These are phyloP conservation scores for Hapsidospora chrysogenum DNA, from an alignment of 495 filamentous ascomycete species.

Conservation along the genomic window DNA sequence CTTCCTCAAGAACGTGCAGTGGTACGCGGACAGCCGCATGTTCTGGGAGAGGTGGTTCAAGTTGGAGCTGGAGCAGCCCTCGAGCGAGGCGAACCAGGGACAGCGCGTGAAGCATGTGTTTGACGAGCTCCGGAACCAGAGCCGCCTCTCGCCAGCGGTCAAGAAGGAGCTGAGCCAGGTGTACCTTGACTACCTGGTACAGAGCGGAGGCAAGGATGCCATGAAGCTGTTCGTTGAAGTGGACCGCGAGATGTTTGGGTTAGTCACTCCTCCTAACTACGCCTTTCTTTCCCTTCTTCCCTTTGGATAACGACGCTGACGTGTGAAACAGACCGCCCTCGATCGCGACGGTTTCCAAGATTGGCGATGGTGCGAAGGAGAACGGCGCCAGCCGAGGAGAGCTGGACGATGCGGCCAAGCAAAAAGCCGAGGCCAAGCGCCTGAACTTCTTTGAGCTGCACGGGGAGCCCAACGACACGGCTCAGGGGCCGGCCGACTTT, in stretches of 20 bases:
- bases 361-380: constrained; percentile 34
- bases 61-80: constrained; percentile 79
- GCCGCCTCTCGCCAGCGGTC: constrained; percentile 43
- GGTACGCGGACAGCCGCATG: constrained; percentile 69
- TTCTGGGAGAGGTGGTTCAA: constrained; percentile 87
- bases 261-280: constrained; percentile 13
- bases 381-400: constrained; percentile 40
- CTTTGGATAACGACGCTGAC: no score
- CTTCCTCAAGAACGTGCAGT: constrained; percentile 67
- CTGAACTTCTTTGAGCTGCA: constrained; percentile 50
- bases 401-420: constrained; percentile 44
- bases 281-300: constrained; percentile 6
- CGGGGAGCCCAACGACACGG: constrained; percentile 25
- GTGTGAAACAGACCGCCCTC: constrained; percentile 37
- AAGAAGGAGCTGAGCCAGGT: constrained; percentile 63
- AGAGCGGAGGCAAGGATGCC: constrained; percentile 64
- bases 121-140: constrained; percentile 59
- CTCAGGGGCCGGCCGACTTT: constrained; percentile 23
- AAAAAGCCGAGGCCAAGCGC: constrained; percentile 45
- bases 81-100: constrained; percentile 36
- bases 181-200: constrained; percentile 75
- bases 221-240: constrained; percentile 75
- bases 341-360: constrained; percentile 25
- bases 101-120: constrained; percentile 72
- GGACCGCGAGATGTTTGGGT: constrained; percentile 79